Percentiles rank a stretch among this genome's conserved stretches.
These are phyloP conservation scores for Eucalyptus curtisii DNA, from an alignment of 345 rosid species.

Conservation along the genomic window DNA sequence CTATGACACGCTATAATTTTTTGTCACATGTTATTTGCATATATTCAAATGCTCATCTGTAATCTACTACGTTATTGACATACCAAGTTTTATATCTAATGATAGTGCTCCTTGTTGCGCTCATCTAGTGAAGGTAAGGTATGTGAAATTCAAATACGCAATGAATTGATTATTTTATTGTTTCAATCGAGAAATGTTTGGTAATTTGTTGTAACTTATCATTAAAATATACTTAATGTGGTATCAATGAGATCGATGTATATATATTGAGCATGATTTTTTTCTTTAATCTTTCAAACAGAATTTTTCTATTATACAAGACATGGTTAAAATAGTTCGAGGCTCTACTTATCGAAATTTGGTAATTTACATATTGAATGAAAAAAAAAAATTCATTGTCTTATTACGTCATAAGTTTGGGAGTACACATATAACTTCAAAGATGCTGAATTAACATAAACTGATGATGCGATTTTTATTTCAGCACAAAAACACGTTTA, in stretches of 20 bases:
- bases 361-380: too few relatives aligned
- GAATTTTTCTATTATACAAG: too few relatives aligned
- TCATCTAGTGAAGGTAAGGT: not conserved
- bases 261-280: too few relatives aligned
- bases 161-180: not conserved
- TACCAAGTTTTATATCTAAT: not conserved
- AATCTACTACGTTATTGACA: not conserved
- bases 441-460: too few relatives aligned
- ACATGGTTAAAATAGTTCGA: too few relatives aligned
- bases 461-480: too few relatives aligned
- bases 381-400: too few relatives aligned
- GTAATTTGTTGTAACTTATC: not conserved
- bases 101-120: not conserved
- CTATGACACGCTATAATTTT: too few relatives aligned
- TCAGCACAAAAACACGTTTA: not conserved
- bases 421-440: not conserved
- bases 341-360: too few relatives aligned
- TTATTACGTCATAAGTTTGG: too few relatives aligned
- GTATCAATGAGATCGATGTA: too few relatives aligned
- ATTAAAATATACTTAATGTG: not conserved
- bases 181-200: not conserved
- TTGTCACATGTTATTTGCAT: not conserved
- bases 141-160: not conserved
- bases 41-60: not conserved
- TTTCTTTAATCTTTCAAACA: too few relatives aligned